phyloP scores from a whole-genome alignment of 768 basidiomycete genomes.

The Mycena galopus region DNA sequence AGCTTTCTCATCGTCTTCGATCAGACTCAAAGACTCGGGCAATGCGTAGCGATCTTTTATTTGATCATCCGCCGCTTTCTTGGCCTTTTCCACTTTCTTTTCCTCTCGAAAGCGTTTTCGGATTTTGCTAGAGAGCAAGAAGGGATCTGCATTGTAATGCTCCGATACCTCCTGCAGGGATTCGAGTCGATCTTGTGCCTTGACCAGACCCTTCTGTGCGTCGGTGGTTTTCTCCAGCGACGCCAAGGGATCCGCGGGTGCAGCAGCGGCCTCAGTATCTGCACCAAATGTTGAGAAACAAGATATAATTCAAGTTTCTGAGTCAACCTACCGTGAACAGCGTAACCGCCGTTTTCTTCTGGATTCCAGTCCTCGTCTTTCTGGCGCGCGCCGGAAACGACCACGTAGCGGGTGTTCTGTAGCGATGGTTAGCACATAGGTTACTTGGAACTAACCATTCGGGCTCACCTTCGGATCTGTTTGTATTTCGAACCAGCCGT shows the following conservation, averaged over 20 bases:
- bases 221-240: constrained; percentile 91
- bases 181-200: constrained; percentile 85
- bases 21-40: constrained; percentile 73
- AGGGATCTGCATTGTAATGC: constrained; percentile 89
- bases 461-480: constrained; percentile 91
- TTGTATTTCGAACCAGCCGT: constrained; percentile 97
- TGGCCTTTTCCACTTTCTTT: constrained; percentile 83
- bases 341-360: constrained; percentile 94
- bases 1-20: constrained; percentile 73
- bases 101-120: constrained; percentile 89
- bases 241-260: constrained; percentile 85
- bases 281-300: constrained; percentile 29
- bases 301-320: background rate
- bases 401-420: constrained; percentile 96
- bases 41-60: constrained; percentile 85
- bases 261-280: constrained; percentile 78
- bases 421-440: background rate
- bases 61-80: constrained; percentile 75
- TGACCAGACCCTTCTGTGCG: constrained; percentile 77
- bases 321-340: constrained; percentile 76
- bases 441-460: background rate
- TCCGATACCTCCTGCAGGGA: constrained; percentile 83
- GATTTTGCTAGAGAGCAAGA: constrained; percentile 77
- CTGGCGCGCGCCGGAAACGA: constrained; percentile 90
- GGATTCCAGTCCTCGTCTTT: constrained; percentile 98